A percentile compares a stretch with the other conserved stretches of the same genome.
Evolutionary conservation across 2,329 filamentous ascomycete genomes (phyloP).

Genomic region (Bimuria novae-zelandiae): DNA sequence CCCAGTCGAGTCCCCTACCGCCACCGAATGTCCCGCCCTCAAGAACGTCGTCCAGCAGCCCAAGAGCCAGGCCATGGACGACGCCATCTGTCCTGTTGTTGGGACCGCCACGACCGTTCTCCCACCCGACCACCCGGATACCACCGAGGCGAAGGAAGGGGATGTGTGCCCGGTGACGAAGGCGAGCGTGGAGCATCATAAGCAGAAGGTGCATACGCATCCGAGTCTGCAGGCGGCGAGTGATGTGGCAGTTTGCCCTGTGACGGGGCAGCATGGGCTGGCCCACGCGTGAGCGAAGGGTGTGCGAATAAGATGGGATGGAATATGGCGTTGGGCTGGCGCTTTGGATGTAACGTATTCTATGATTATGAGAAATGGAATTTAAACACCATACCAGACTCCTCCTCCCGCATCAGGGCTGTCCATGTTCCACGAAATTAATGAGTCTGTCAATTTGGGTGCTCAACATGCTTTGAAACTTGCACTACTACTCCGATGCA

Average conservation of each 20-base stretch:
- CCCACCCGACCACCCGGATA: conserved; percentile 49
- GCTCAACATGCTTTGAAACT: too few relatives aligned
- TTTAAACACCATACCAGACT: background rate
- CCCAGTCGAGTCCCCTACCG: conserved; percentile 33
- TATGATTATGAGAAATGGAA: background rate
- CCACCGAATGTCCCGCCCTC: conserved; percentile 49
- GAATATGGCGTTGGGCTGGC: background rate
- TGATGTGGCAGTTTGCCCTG: conserved; percentile 48
- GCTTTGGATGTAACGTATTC: background rate
- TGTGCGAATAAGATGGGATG: background rate
- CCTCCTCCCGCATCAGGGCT: too few relatives aligned
- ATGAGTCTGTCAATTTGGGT: too few relatives aligned
- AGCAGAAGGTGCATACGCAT: conserved; percentile 49
- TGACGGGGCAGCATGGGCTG: conserved; percentile 42
- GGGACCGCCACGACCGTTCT: conserved; percentile 49
- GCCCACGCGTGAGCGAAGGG: conserved; percentile 15
- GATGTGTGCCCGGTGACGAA: conserved; percentile 52
- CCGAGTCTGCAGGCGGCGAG: conserved; percentile 46
- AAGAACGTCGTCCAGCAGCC: conserved; percentile 45
- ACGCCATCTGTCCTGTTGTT: conserved; percentile 51
- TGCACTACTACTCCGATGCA: background rate
- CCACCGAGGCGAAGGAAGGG: conserved; percentile 44
- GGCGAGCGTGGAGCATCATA: conserved; percentile 50
- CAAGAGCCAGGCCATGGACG: conserved; percentile 46
- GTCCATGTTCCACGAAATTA: too few relatives aligned